Percentiles rank a stretch among this genome's conserved stretches.
Evolutionary conservation across 176 grass and related monocot species (phyloP).

Genomic region (Carex scoparia): DNA sequence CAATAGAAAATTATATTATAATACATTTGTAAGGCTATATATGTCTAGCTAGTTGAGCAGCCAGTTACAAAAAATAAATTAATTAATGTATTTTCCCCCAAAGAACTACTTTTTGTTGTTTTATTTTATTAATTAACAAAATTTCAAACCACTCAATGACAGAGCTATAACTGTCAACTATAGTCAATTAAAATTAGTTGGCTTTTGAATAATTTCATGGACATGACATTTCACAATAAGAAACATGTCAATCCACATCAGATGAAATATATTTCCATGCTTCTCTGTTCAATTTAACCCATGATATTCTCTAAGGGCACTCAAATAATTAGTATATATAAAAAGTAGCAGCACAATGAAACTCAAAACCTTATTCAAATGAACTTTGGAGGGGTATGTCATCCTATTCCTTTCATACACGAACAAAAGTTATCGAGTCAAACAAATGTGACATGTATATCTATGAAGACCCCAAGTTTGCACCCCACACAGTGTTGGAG

Average conservation of each 20-base stretch:
- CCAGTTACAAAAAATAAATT: too few relatives aligned
- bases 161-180: too few relatives aligned
- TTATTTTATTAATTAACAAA: too few relatives aligned
- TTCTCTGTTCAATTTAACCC: not conserved
- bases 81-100: too few relatives aligned
- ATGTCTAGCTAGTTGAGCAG: too few relatives aligned
- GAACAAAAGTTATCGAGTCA: constrained; percentile 10
- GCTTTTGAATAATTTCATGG: too few relatives aligned
- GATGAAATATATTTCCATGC: not conserved
- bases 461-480: not conserved
- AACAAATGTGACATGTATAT: not conserved
- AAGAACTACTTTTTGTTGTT: too few relatives aligned
- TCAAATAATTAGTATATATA: not conserved
- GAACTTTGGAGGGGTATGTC: not conserved
- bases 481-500: not conserved
- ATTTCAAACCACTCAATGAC: too few relatives aligned
- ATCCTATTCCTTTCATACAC: constrained; percentile 13
- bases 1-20: too few relatives aligned
- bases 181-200: too few relatives aligned
- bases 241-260: constrained; percentile 1
- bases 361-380: not conserved
- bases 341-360: not conserved
- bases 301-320: not conserved
- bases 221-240: not conserved
- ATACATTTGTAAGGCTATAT: too few relatives aligned